Evolutionary conservation across 108 stramenopile species (phyloP), one percentile per base, ranked within the genome.

Genomic region (Bacterosira constricta): DNA sequence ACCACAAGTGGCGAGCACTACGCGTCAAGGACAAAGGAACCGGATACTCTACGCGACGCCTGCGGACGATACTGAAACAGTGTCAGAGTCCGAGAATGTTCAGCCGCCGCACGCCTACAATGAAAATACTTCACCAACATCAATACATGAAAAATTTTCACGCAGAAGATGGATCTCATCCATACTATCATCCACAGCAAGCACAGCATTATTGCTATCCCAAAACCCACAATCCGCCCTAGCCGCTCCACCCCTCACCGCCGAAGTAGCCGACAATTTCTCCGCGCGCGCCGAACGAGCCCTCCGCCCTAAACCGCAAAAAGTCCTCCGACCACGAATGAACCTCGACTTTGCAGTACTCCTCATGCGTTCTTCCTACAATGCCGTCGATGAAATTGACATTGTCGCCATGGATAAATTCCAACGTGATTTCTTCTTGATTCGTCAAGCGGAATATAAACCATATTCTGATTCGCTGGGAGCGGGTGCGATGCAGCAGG

Each of bases 391-490:
- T 76, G 75, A 81, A 34, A 55, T 94, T 13, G 89, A 94, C 67
- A 81, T 86, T 49, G 90, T 94, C 23, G 77, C 88, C 0, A 94
- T 94, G 93, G 88, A 93, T 79, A 89, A 91, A 58, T 96, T 96
- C 59, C 95, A 96, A 79, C 75, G 87, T 69, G 92, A 93, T 60
- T 93, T 93, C 49, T 86, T 89, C 56, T 54, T 90, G n/a, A 75
- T 89, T 17, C 86, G 92, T 30, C 78, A 75, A 17, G 87, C 89
- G 13, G 90, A 92, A 66, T 93, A 92, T 46, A 56, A 89, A 66
- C 38, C 66, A 8, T 96, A 96, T 61, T 63, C 77, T 17, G 77
- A 87, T 29, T 15, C 67, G 11, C 52, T 91, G 2, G 89, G 90
- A 6, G 60, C 76, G 10, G 90, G 90, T 3, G 62, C 85, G 30